These are phyloP conservation scores for Citeromyces matritensis DNA, from an alignment of 805 yeast genomes.

Conservation along the genomic window DNA sequence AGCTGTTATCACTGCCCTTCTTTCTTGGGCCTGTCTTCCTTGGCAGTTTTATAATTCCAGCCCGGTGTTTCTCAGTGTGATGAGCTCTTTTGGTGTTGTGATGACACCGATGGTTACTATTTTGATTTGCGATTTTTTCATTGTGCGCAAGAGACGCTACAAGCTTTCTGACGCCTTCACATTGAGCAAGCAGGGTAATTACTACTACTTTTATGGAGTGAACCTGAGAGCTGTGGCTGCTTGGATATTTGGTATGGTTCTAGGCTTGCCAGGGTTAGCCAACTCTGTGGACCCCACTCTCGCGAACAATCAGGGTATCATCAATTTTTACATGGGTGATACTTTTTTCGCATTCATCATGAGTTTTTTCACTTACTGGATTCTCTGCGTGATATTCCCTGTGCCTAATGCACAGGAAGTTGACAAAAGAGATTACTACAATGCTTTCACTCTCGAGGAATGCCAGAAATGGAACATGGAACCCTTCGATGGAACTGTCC, in stretches of 20 bases:
- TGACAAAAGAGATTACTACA: constrained; percentile 18
- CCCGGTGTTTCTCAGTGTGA: constrained; percentile 15
- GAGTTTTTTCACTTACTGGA: constrained; percentile 20
- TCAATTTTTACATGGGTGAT: constrained; percentile 16
- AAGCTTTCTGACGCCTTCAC: constrained; percentile 24
- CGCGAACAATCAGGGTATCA: neutral
- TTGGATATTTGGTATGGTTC: constrained; percentile 24
- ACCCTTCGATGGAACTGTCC: no score
- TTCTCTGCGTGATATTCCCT: constrained; percentile 19
- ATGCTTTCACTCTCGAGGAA: constrained; percentile 14
- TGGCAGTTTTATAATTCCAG: constrained; percentile 22
- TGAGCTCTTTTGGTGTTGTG: constrained; percentile 17
- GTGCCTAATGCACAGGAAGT: constrained; percentile 13
- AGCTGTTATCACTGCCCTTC: constrained; percentile 19
- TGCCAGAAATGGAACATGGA: constrained; percentile 14
- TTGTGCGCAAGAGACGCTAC: constrained; percentile 21
- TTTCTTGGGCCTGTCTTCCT: constrained; percentile 21
- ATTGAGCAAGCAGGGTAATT: constrained; percentile 11
- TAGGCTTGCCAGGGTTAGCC: constrained; percentile 34
- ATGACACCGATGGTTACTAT: constrained; percentile 23
- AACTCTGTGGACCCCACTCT: constrained; percentile 11
- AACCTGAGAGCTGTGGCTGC: constrained; percentile 24
- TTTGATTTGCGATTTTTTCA: constrained; percentile 19
- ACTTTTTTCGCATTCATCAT: constrained; percentile 23
- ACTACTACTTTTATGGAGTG: constrained; percentile 25